These are phyloP conservation scores for Lagenidium giganteum DNA, from an alignment of 352 stramenopile genomes.

Conservation along the genomic window DNA sequence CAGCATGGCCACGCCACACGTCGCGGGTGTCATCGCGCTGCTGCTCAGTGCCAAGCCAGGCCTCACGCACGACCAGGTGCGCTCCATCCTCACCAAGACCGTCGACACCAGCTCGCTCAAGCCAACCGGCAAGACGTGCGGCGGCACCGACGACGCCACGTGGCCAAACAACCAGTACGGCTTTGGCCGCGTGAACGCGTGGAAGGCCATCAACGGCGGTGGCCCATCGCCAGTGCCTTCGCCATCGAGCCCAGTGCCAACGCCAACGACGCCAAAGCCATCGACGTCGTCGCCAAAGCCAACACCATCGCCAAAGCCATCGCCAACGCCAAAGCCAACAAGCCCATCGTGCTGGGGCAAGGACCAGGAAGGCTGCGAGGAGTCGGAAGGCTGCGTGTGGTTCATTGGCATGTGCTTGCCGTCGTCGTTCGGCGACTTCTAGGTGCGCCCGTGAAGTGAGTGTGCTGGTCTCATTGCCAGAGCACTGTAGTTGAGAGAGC, in stretches of 20 bases:
- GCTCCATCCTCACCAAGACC: conserved; percentile 6
- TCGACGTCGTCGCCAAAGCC: neutral
- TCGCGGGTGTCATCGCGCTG: conserved; percentile 28
- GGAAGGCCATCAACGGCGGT: conserved; percentile 8
- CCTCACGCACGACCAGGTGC: conserved; percentile 16
- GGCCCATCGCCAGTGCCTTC: too few relatives aligned
- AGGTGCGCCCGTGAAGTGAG: too few relatives aligned
- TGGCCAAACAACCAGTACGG: conserved; percentile 33
- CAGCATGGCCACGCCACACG: conserved; percentile 29
- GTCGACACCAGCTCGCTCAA: conserved; percentile 11
- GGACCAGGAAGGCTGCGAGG: neutral
- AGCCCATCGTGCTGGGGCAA: neutral
- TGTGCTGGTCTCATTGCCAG: too few relatives aligned
- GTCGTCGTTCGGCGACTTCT: too few relatives aligned
- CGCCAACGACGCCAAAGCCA: neutral
- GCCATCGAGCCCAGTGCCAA: too few relatives aligned
- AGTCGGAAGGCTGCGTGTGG: neutral
- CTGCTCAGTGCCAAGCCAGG: conserved; percentile 15
- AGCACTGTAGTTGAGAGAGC: too few relatives aligned
- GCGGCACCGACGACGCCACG: conserved; percentile 12
- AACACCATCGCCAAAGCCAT: too few relatives aligned
- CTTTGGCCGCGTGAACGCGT: conserved; percentile 24
- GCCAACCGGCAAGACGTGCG: conserved; percentile 16
- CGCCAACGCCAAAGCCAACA: neutral
- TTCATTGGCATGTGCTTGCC: too few relatives aligned